Conservation (phyloP, 192 early-diverging fungal species). For the Entomortierella chlamydospora region DNA sequence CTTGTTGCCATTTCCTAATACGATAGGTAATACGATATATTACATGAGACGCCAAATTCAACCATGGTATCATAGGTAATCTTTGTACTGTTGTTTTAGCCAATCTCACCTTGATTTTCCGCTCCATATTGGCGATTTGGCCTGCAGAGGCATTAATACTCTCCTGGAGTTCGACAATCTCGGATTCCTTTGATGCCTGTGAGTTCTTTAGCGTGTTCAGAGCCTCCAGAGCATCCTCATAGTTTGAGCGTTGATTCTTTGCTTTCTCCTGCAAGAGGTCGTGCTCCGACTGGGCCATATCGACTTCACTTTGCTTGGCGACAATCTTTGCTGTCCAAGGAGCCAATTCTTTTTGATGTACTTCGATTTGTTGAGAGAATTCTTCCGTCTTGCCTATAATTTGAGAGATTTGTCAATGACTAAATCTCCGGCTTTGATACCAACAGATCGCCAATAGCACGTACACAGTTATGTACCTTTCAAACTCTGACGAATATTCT, state of each 20-base stretch:
- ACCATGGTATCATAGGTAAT: too few relatives aligned
- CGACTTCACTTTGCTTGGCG: constrained; percentile 75
- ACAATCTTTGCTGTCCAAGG: constrained; percentile 91
- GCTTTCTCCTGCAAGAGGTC: constrained; percentile 78
- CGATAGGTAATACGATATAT: not conserved
- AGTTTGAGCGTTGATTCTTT: constrained; percentile 59
- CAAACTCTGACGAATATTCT: constrained; percentile 82
- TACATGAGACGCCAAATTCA: too few relatives aligned
- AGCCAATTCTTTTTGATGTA: constrained; percentile 84
- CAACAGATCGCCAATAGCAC: too few relatives aligned
- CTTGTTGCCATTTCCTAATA: constrained; percentile 31
- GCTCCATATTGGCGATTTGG: constrained; percentile 39
- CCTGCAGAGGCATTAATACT: constrained; percentile 40
- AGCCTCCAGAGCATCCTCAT: constrained; percentile 71
- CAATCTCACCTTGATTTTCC: constrained; percentile 40
- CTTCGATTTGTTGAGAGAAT: constrained; percentile 85
- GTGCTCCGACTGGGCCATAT: constrained; percentile 84
- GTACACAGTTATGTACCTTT: constrained; percentile 35
- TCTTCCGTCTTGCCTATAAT: constrained; percentile 84
- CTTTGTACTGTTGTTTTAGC: too few relatives aligned
- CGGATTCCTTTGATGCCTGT: constrained; percentile 52
- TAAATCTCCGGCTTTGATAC: not conserved
- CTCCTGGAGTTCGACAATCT: constrained; percentile 63
- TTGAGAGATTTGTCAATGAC: not conserved
- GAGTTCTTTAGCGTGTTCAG: constrained; percentile 35